These are phyloP conservation scores for Parastagonospora nodorum DNA, from an alignment of 2,329 filamentous ascomycete species.

Conservation along the genomic window DNA sequence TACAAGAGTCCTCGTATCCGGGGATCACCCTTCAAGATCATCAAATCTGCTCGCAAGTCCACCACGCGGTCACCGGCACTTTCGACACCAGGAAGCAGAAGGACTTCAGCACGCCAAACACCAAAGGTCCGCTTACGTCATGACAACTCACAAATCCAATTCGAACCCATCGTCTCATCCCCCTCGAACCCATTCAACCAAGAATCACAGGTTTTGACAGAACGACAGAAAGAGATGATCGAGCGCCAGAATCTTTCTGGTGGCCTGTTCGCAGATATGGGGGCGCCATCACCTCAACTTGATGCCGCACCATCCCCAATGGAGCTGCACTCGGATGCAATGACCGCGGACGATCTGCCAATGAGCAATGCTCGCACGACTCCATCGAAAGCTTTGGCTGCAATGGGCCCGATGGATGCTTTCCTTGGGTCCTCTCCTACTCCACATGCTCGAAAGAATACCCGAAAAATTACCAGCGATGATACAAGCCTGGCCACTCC, in stretches of 20 bases:
- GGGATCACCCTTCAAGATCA: slow-evolving; percentile 34
- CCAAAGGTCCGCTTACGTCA: slow-evolving; percentile 67
- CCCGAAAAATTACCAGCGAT: slow-evolving; percentile 31
- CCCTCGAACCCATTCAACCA: slow-evolving; percentile 51
- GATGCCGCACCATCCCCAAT: slow-evolving; percentile 28
- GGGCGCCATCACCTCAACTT: slow-evolving; percentile 22
- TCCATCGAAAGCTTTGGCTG: slow-evolving; percentile 29
- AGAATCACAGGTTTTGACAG: slow-evolving; percentile 77
- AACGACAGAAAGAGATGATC: slow-evolving; percentile 77
- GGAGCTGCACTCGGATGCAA: slow-evolving; percentile 36
- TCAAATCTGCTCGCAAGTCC: slow-evolving; percentile 26
- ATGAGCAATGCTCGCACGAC: slow-evolving; percentile 27
- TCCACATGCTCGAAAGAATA: slow-evolving; percentile 36
- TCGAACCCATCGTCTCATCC: slow-evolving; percentile 70
- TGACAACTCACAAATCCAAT: slow-evolving; percentile 81
- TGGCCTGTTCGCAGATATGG: slow-evolving; percentile 69
- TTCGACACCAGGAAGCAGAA: slow-evolving; percentile 22
- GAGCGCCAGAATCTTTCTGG: slow-evolving; percentile 70
- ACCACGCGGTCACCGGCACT: slow-evolving; percentile 34
- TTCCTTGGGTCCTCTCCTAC: slow-evolving; percentile 46
- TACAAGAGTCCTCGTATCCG: slow-evolving; percentile 29
- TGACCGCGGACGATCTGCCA: slow-evolving; percentile 30
- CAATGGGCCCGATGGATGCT: slow-evolving; percentile 41
- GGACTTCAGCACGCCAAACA: slow-evolving; percentile 33
- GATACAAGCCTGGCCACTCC: slow-evolving; percentile 35